Evolutionary conservation across 2,329 filamentous ascomycete species (phyloP).

Genomic region (Stagonosporopsis rhizophila): DNA sequence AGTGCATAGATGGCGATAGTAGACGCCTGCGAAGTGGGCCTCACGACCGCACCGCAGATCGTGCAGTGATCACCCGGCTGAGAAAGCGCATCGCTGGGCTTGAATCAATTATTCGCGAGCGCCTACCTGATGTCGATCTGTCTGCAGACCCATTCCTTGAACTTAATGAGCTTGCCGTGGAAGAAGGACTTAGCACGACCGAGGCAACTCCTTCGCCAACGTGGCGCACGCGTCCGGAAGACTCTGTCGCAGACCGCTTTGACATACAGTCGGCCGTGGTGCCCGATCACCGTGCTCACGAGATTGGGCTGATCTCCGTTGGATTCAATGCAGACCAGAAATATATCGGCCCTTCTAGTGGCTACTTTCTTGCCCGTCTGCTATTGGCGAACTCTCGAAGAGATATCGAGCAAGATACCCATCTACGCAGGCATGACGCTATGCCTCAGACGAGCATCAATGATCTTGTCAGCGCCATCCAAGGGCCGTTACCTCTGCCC

Average conservation of each 20-base stretch:
- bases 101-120: slow-evolving; percentile 22
- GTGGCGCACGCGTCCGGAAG: neutral
- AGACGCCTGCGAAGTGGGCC: slow-evolving; percentile 12
- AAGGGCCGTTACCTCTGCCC: slow-evolving; percentile 24
- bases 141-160: neutral
- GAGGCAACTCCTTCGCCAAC: neutral
- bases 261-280: neutral
- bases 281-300: slow-evolving; percentile 45
- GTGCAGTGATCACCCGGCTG: slow-evolving; percentile 2
- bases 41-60: neutral
- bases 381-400: slow-evolving; percentile 51
- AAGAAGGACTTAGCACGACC: neutral
- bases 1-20: slow-evolving; percentile 24
- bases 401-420: neutral
- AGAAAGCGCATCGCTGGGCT: slow-evolving; percentile 19
- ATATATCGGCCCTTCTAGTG: slow-evolving; percentile 64
- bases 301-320: slow-evolving; percentile 62
- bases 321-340: slow-evolving; percentile 57
- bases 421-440: neutral
- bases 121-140: slow-evolving; percentile 20
- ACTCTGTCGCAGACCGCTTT: neutral
- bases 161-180: neutral
- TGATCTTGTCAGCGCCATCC: slow-evolving; percentile 16
- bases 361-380: slow-evolving; percentile 61
- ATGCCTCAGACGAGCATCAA: slow-evolving; percentile 12